Conservation (phyloP, 2,329 filamentous ascomycete species). For the Chaetomium olivaceum region DNA sequence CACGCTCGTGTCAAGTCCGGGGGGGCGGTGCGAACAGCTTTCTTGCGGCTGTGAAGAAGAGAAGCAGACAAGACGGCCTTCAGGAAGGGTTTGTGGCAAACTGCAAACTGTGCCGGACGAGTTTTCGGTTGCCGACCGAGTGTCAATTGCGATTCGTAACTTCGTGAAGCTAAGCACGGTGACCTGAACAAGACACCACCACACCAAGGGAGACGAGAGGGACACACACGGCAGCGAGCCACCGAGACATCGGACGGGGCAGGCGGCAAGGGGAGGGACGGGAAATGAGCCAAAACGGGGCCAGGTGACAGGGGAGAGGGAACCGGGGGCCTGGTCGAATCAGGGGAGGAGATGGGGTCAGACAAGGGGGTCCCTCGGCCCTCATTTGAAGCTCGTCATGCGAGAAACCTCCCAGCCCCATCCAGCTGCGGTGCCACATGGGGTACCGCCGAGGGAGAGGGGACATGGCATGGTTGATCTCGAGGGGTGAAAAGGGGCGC, state of each 20-base stretch:
- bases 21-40: slow-evolving; percentile 15
- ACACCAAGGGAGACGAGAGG: slow-evolving; percentile 19
- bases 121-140: slow-evolving; percentile 4
- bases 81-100: not conserved
- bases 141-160: not conserved
- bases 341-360: slow-evolving; percentile 26
- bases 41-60: slow-evolving; percentile 2
- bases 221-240: not conserved
- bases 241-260: slow-evolving; percentile 6
- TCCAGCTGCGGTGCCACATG: slow-evolving; percentile 9
- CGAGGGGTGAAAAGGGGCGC: slow-evolving; percentile 20
- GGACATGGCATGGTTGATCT: slow-evolving; percentile 12
- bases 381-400: slow-evolving; percentile 27
- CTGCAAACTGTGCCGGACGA: slow-evolving; percentile 20
- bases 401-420: slow-evolving; percentile 20
- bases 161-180: slow-evolving; percentile 8
- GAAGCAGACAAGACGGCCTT: not conserved
- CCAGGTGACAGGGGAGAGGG: slow-evolving; percentile 23
- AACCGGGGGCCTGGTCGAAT: slow-evolving; percentile 31
- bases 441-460: slow-evolving; percentile 15
- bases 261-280: slow-evolving; percentile 9
- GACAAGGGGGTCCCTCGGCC: slow-evolving; percentile 20
- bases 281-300: slow-evolving; percentile 29
- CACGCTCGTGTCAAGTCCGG: slow-evolving; percentile 15
- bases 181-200: slow-evolving; percentile 12